Evolutionary conservation across 306 rosid genomes (phyloP), one percentile per base, ranked within the genome.

Genomic region (Prunus mira): DNA sequence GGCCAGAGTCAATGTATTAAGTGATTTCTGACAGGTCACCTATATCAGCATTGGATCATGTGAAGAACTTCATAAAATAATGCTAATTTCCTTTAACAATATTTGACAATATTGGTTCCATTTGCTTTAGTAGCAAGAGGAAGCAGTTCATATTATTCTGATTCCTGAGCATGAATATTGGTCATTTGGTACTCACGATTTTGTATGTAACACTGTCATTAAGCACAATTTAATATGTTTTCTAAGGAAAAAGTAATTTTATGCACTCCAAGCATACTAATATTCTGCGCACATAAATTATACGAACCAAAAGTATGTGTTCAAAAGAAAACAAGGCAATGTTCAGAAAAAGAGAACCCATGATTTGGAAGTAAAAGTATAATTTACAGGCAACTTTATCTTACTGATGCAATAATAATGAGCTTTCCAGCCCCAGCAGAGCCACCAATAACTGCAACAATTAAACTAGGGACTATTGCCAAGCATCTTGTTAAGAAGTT

Each of bases 341-440:
- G 58, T 47, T 49, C 49, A 19, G 34, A 51, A 71, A 56, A 41
- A 67, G 67, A 63, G 3, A 30, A 24, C 27, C 45, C 2, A 20
- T 47, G 19, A 60, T 50, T 49, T 32, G 45, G 30, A 6, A 32
- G 66, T 52, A 54, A 38, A 38, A 1, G 9, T 64, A 60, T 61
- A 76, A 65, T 22, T 63, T 17, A 19, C 20, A 25, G 73, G 77
- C 45, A 78, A 73, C n/a, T 17, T 64, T 79, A 69, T 87, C 95
- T 86, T 84, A 95, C 98, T 0, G 99, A 95, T 78, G 97, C 91
- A 76, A 95, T 88, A 75, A 95, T 91, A 75, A 95, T 95, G 63
- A 95, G 91, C 89, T 78, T 66, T 82, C 99, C 99, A 62, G 99
- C 99, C 69, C 97, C 99, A 57, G 97, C 50, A 70, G 99, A 88